These are phyloP conservation scores for Microascus cirrosus DNA, from an alignment of 2,329 filamentous ascomycete species.

Conservation along the genomic window DNA sequence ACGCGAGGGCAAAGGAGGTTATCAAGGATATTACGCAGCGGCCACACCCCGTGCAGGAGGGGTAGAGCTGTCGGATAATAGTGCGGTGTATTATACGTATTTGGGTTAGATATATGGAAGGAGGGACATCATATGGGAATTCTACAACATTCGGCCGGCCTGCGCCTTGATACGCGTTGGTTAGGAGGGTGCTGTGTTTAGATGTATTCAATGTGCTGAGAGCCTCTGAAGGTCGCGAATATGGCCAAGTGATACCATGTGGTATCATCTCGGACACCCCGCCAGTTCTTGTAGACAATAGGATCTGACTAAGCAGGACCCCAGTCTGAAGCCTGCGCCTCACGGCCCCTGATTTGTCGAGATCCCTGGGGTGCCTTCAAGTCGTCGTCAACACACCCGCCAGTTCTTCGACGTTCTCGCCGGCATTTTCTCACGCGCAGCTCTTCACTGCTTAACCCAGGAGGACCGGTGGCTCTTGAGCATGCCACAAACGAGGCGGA, in stretches of 20 bases:
- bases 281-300: too few relatives aligned
- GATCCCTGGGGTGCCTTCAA: too few relatives aligned
- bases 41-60: slow-evolving; percentile 24
- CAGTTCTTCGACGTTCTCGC: neutral
- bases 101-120: neutral
- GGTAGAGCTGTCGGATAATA: neutral
- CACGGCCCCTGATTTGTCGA: neutral
- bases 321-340: neutral
- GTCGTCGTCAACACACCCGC: too few relatives aligned
- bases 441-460: neutral
- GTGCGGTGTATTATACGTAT: neutral
- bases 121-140: too few relatives aligned
- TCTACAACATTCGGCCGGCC: too few relatives aligned
- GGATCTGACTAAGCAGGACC: neutral
- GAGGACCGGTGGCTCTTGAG: neutral
- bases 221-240: neutral
- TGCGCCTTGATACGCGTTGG: too few relatives aligned
- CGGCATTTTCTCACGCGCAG: neutral
- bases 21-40: slow-evolving; percentile 45
- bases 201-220: too few relatives aligned
- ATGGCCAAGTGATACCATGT: neutral
- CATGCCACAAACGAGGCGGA: neutral
- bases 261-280: neutral
- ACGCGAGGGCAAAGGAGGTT: slow-evolving; percentile 44
- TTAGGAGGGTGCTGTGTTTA: too few relatives aligned